Evolutionary conservation across 495 filamentous ascomycete species (phyloP).

Genomic region (Penicillium salamii): DNA sequence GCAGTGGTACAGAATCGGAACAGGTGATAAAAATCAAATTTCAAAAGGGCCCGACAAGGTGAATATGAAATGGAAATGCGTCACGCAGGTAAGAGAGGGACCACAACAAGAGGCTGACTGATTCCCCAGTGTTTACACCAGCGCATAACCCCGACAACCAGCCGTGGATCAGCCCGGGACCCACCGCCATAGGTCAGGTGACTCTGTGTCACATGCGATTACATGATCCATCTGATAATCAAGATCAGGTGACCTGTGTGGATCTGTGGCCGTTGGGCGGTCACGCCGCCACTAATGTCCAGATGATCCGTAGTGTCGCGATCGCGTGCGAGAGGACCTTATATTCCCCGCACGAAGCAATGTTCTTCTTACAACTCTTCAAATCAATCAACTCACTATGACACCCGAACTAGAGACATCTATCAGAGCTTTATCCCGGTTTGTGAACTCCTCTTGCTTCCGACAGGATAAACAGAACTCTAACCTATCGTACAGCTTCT

Average conservation of each 20-base stretch:
- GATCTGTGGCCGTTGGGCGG: too few relatives aligned
- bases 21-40: conserved; percentile 6
- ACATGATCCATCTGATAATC: not conserved
- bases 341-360: not conserved
- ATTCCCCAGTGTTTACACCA: conserved; percentile 31
- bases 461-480: not conserved
- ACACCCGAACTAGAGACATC: conserved; percentile 33
- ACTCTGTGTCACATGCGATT: conserved; percentile 13
- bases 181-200: too few relatives aligned
- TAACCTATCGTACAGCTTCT: conserved; percentile 21
- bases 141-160: conserved; percentile 46
- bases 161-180: conserved; percentile 20
- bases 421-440: conserved; percentile 44
- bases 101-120: conserved; percentile 25
- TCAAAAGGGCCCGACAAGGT: conserved; percentile 11
- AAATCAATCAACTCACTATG: too few relatives aligned
- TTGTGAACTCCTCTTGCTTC: conserved; percentile 13
- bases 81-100: conserved; percentile 13
- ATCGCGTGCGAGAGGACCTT: not conserved
- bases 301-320: too few relatives aligned
- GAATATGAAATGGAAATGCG: conserved; percentile 11
- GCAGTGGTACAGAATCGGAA: conserved; percentile 11
- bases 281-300: too few relatives aligned
- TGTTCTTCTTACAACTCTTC: not conserved
- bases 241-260: too few relatives aligned